A percentile compares a stretch with the other conserved stretches of the same genome.
Evolutionary conservation across 2,329 filamentous ascomycete species (phyloP).

Genomic region (Graphiopsis chlorocephala): DNA sequence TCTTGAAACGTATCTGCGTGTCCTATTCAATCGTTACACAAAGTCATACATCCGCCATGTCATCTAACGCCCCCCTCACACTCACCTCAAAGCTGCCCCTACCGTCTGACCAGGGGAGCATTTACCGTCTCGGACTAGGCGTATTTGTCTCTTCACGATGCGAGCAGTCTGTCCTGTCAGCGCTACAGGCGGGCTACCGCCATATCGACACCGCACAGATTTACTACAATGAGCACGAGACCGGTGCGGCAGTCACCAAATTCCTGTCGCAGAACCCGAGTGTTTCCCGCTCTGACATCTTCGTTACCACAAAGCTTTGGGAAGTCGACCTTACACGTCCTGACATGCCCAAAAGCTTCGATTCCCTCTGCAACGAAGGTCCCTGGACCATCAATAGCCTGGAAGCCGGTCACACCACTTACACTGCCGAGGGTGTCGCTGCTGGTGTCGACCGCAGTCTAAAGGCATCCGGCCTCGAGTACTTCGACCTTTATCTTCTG

Average conservation of each 20-base stretch:
- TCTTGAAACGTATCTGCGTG: background rate
- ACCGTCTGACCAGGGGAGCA: constrained; percentile 47
- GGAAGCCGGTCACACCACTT: constrained; percentile 20
- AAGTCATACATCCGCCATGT: background rate
- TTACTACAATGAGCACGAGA: constrained; percentile 60
- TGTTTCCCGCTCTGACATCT: constrained; percentile 72
- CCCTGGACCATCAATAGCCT: constrained; percentile 42
- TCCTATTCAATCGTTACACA: background rate
- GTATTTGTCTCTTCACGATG: constrained; percentile 62
- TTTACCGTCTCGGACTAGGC: constrained; percentile 66
- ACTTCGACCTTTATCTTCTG: constrained; percentile 77
- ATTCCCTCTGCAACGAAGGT: constrained; percentile 18
- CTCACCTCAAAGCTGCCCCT: constrained; percentile 50
- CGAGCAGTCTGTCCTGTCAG: constrained; percentile 38
- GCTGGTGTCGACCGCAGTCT: constrained; percentile 71
- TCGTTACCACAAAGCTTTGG: constrained; percentile 42
- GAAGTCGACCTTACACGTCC: constrained; percentile 35
- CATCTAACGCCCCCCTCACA: background rate
- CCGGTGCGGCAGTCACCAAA: constrained; percentile 34
- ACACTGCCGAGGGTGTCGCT: constrained; percentile 39
- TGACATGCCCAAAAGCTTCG: constrained; percentile 20
- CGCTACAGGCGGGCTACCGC: constrained; percentile 54
- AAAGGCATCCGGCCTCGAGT: constrained; percentile 70
- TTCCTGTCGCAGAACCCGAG: constrained; percentile 59
- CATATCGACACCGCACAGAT: constrained; percentile 64